Base-by-base conservation (phyloP, 78 protist species). In the Chrysochromulina tobinii region DNA sequence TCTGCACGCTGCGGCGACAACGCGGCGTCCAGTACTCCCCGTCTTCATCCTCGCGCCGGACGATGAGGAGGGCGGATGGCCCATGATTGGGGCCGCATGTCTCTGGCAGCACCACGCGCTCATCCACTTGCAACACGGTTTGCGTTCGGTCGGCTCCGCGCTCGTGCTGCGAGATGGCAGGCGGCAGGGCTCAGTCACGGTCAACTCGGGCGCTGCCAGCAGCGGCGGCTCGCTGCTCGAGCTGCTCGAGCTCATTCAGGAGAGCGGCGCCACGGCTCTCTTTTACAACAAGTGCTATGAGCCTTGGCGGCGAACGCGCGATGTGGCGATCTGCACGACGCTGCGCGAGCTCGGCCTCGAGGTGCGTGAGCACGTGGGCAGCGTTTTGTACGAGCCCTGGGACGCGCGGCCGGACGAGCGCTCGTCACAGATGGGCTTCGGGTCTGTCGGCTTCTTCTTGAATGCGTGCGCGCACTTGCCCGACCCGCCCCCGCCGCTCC, bases 401-500 rank as follows among this genome's bases (percentile, higher is more conserved):
- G 50, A 20, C 17, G 20, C 61, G 20, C 27, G 73, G 20, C 90
- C 59, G 18, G 58, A 69, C 57, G 90, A 53, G 68, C 54, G 57
- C 9, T 14, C 27, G 9, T 73, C 18, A 1, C n/a, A 51, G 8
- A 81, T 69, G 85, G 79, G 79, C 14, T 89, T 75, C 67, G 91
- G 91, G 57, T 53, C 91, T 4, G 48, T 89, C 59, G 61, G 25
- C n/a, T 67, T 67, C 67, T 89, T 73, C 57, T 58, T 89, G 20
- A 6, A 6, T 3, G 84, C 91, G 25, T 50, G 38, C 18, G 53
- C 25, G 55, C 48, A 1, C 17, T 59, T 57, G 18, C n/a, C 25
- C 17, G 25, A 17, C 15, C 90, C 90, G 27, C 58, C 79, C 1
- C 79, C 23, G 59, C 90, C 90, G 7, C 84, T 89, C 27, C 91